A percentile compares a stretch with the other conserved stretches of the same genome.
Evolutionary conservation across 148 eudicot species (phyloP).

Genomic region (Silene conica): DNA sequence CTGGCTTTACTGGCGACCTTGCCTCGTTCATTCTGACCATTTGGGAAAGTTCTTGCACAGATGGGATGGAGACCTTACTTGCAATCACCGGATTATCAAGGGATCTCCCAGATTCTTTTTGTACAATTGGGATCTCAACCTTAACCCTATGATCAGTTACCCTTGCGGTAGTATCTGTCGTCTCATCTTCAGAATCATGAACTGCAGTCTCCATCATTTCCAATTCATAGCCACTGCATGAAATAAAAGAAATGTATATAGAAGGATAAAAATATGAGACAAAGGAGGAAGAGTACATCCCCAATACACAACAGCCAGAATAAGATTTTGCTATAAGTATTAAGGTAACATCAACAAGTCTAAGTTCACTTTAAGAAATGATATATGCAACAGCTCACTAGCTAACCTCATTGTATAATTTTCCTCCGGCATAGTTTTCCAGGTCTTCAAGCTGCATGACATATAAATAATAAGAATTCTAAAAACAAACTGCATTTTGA

Average conservation of each 20-base stretch:
- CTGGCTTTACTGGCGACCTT: slow-evolving; percentile 25
- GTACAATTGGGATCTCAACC: slow-evolving; percentile 26
- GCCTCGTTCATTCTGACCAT: slow-evolving; percentile 17
- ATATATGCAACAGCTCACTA: neutral
- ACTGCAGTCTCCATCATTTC: slow-evolving; percentile 75
- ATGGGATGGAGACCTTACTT: slow-evolving; percentile 18
- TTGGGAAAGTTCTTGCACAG: slow-evolving; percentile 29
- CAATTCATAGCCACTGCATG: slow-evolving; percentile 68
- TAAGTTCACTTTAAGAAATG: neutral
- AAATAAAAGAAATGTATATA: neutral
- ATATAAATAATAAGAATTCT: neutral
- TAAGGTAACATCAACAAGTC: neutral
- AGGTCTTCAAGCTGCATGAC: slow-evolving; percentile 65
- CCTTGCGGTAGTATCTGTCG: slow-evolving; percentile 25
- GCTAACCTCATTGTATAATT: slow-evolving; percentile 63
- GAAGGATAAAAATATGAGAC: neutral
- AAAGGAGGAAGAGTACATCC: neutral
- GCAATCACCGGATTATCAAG: slow-evolving; percentile 21
- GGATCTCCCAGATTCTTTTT: slow-evolving; percentile 20
- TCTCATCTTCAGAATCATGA: slow-evolving; percentile 85
- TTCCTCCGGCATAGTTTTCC: slow-evolving; percentile 84
- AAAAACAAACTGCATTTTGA: neutral
- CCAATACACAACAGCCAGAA: neutral
- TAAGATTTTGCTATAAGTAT: neutral
- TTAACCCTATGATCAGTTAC: slow-evolving; percentile 19